Percentiles rank a stretch among this genome's conserved stretches.
phyloP scores from a whole-genome alignment of 768 basidiomycete genomes.

The Chalciporus sphaerocephalus region DNA sequence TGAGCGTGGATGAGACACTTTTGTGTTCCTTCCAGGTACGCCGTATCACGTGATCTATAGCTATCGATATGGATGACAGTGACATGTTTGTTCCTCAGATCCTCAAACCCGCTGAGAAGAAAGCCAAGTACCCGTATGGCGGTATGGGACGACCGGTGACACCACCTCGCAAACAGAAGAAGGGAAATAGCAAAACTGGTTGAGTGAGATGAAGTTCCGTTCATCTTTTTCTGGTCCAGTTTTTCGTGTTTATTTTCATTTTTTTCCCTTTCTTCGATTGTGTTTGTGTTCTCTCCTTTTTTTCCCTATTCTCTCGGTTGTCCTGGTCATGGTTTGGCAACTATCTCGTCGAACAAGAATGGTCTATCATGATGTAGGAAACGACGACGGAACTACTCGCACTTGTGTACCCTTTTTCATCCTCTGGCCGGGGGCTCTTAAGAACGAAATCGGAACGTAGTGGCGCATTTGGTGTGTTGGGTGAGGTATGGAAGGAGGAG shows the following conservation, averaged over 20 bases:
- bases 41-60: slow-evolving; percentile 18
- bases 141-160: slow-evolving; percentile 87
- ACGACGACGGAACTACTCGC: slow-evolving; percentile 14
- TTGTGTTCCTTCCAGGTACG: slow-evolving; percentile 96
- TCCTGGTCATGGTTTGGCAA: slow-evolving; percentile 14
- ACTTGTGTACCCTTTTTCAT: slow-evolving; percentile 10
- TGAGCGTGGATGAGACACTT: slow-evolving; percentile 97
- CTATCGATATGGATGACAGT: too few relatives aligned
- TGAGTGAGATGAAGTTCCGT: slow-evolving; percentile 27
- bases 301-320: slow-evolving; percentile 20
- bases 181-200: slow-evolving; percentile 80
- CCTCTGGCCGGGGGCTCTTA: slow-evolving; percentile 2
- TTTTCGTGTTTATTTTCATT: slow-evolving; percentile 32
- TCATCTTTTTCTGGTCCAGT: slow-evolving; percentile 27
- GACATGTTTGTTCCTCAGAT: slow-evolving; percentile 51
- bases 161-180: slow-evolving; percentile 96
- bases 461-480: slow-evolving; percentile 7
- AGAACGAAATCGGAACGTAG: slow-evolving; percentile 11
- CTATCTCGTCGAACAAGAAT: slow-evolving; percentile 26
- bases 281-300: slow-evolving; percentile 15
- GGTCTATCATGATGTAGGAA: slow-evolving; percentile 14
- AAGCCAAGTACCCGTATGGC: slow-evolving; percentile 87
- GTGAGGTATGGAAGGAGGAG: slow-evolving; percentile 1
- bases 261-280: slow-evolving; percentile 28
- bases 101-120: slow-evolving; percentile 98